Conservation (phyloP, 129 eudicot genomes). For the Artemisia annua region DNA sequence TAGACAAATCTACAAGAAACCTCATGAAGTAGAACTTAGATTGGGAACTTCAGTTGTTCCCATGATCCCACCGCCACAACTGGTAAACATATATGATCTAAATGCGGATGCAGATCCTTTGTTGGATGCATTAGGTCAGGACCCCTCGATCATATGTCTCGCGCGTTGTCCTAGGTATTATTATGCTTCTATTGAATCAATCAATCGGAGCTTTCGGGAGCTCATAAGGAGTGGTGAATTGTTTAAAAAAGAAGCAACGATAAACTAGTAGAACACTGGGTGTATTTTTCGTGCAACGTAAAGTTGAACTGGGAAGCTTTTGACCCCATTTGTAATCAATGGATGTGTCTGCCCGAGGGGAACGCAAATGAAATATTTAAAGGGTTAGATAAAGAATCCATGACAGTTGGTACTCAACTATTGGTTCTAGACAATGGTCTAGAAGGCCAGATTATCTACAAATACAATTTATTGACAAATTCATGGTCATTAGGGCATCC, state of each 20-base stretch:
- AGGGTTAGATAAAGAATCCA: slow-evolving; percentile 72
- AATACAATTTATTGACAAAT: slow-evolving; percentile 63
- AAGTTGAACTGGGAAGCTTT: slow-evolving; percentile 86
- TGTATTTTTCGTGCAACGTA: slow-evolving; percentile 71
- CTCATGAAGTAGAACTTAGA: no score
- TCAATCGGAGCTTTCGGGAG: slow-evolving; percentile 64
- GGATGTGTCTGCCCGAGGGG: slow-evolving; percentile 73
- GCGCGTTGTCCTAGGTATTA: slow-evolving; percentile 63
- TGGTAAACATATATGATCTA: no score
- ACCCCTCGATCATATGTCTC: slow-evolving; percentile 65
- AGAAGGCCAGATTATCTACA: slow-evolving; percentile 52
- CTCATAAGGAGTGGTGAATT: slow-evolving; percentile 64
- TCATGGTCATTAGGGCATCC: slow-evolving; percentile 64
- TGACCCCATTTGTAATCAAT: slow-evolving; percentile 57
- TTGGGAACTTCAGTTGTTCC: no score
- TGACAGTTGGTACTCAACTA: slow-evolving; percentile 80
- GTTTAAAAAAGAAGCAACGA: slow-evolving; percentile 46
- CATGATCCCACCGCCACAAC: no score
- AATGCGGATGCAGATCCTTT: slow-evolving; percentile 56
- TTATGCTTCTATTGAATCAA: slow-evolving; percentile 66
- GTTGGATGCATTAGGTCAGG: slow-evolving; percentile 60
- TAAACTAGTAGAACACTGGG: slow-evolving; percentile 77
- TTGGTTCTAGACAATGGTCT: slow-evolving; percentile 64
- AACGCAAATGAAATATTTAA: slow-evolving; percentile 54
- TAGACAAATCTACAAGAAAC: no score